Percentiles rank a stretch among this genome's conserved stretches.
Conservation (phyloP, 106 monocot species). For the Posidonia australis region DNA sequence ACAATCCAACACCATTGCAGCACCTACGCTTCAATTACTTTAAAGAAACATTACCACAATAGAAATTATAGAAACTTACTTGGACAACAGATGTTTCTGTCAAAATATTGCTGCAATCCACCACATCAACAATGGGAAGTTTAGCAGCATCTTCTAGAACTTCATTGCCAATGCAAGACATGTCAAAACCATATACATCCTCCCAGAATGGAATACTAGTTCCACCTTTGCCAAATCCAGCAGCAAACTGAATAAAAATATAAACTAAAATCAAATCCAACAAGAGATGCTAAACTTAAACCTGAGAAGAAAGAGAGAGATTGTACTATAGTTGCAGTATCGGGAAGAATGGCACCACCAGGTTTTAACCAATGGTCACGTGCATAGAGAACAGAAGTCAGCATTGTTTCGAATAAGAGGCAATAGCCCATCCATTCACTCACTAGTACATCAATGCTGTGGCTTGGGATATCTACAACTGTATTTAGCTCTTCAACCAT, state of each 20-base stretch:
- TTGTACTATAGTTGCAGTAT: constrained; percentile 79
- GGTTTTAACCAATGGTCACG: constrained; percentile 90
- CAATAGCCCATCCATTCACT: constrained; percentile 99
- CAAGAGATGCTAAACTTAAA: neutral
- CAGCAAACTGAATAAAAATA: constrained; percentile 44
- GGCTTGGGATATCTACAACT: constrained; percentile 35
- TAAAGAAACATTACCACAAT: neutral
- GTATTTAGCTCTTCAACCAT: constrained; percentile 91
- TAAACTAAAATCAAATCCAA: neutral
- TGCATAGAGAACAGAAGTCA: constrained; percentile 86
- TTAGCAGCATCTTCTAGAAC: constrained; percentile 57
- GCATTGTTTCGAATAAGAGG: constrained; percentile 85
- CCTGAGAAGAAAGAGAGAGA: neutral
- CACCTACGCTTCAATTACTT: too few relatives aligned
- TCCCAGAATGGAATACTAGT: constrained; percentile 93
- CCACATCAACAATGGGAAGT: constrained; percentile 71
- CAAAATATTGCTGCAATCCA: constrained; percentile 56
- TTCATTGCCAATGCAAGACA: constrained; percentile 88
- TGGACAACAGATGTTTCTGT: constrained; percentile 62
- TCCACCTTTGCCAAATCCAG: constrained; percentile 88
- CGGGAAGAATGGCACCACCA: constrained; percentile 91
- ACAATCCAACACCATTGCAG: too few relatives aligned
- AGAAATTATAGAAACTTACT: constrained; percentile 24
- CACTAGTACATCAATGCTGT: constrained; percentile 77
- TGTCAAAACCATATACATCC: constrained; percentile 82